phyloP scores from a whole-genome alignment of 228 moss, liverwort and hornwort species.

The Sphagnum magellanicum region DNA sequence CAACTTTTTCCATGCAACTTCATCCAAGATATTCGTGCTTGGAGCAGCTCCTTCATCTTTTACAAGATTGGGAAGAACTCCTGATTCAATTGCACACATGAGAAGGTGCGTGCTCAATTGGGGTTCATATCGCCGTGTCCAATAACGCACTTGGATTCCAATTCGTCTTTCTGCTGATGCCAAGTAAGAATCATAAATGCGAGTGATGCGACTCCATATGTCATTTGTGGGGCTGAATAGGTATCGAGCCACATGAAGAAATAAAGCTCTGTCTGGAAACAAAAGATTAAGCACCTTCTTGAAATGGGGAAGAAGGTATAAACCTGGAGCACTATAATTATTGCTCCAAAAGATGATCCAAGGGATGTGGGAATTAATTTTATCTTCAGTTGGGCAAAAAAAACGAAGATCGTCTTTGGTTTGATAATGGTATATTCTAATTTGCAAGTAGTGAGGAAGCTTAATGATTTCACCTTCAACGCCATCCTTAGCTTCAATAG shows the following conservation, averaged over 20 bases:
- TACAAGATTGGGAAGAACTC: conserved; percentile 24
- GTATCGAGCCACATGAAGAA: conserved; percentile 43
- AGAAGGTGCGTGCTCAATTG: conserved; percentile 31
- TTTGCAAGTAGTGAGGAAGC: conserved; percentile 17
- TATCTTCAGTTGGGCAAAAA: conserved; percentile 48
- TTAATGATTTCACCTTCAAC: background rate
- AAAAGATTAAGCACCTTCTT: conserved; percentile 17
- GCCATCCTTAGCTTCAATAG: background rate
- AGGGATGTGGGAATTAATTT: conserved; percentile 17
- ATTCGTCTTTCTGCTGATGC: conserved; percentile 27
- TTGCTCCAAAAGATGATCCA: conserved; percentile 46
- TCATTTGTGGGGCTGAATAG: conserved; percentile 29
- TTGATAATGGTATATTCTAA: conserved; percentile 13
- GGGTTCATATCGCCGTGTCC: conserved; percentile 22
- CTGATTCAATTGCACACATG: conserved; percentile 15
- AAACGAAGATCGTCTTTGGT: conserved; percentile 23
- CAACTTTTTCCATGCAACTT: background rate
- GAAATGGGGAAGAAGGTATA: conserved; percentile 35
- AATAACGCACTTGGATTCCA: conserved; percentile 42
- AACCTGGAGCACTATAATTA: conserved; percentile 36
- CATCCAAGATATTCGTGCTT: background rate
- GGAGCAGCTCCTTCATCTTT: background rate
- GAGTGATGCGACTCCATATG: conserved; percentile 28
- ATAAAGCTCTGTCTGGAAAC: conserved; percentile 45
- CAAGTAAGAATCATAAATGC: conserved; percentile 21